phyloP scores from a whole-genome alignment of 192 early-diverging fungal genomes.

The Cetraspora pellucida region DNA sequence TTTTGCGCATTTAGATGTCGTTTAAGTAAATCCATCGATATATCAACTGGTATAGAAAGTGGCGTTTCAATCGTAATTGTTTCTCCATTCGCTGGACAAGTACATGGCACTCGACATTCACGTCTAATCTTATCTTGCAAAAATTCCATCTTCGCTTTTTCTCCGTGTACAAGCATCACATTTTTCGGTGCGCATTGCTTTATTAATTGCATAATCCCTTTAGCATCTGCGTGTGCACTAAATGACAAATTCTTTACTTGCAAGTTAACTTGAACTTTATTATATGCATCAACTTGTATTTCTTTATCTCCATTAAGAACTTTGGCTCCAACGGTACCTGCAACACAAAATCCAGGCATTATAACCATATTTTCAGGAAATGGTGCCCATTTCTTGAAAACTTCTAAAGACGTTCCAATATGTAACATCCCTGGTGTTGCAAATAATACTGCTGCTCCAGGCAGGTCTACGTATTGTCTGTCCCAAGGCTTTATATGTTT shows the following conservation, averaged over 20 bases:
- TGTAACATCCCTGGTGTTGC: conserved; percentile 99
- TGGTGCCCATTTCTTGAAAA: conserved; percentile 95
- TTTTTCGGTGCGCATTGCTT: conserved; percentile 85
- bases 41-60: conserved; percentile 64
- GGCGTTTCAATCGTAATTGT: conserved; percentile 70
- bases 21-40: conserved; percentile 53
- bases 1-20: conserved; percentile 38
- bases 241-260: conserved; percentile 94
- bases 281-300: conserved; percentile 82
- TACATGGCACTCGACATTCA: conserved; percentile 83
- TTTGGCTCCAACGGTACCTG: conserved; percentile 94
- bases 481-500: conserved; percentile 89
- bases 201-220: conserved; percentile 96
- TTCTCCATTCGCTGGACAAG: conserved; percentile 87
- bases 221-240: conserved; percentile 96
- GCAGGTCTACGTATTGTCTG: conserved; percentile 66
- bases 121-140: conserved; percentile 79
- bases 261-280: conserved; percentile 79
- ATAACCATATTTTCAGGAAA: conserved; percentile 95
- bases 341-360: conserved; percentile 96
- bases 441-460: conserved; percentile 94
- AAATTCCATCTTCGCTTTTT: conserved; percentile 85
- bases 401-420: conserved; percentile 88
- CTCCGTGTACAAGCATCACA: conserved; percentile 94
- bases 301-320: conserved; percentile 87